phyloP scores from a whole-genome alignment of 2,329 filamentous ascomycete genomes.

The Sclerotiophoma versabilis region DNA sequence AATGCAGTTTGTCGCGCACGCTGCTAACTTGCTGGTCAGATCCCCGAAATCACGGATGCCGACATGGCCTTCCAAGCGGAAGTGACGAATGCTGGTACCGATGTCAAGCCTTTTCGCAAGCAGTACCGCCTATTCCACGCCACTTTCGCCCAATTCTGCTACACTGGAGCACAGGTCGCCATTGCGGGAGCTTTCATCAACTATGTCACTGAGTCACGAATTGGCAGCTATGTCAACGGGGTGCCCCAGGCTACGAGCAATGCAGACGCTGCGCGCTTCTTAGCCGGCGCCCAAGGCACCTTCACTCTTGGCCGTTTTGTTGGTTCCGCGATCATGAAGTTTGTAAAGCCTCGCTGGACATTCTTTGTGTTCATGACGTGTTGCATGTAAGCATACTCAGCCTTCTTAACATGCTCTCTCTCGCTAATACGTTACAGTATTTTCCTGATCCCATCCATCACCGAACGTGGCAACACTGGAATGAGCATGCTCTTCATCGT shows the following conservation, averaged over 20 bases:
- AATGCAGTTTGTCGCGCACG: too few species aligned
- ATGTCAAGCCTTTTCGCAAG: slow-evolving; percentile 61
- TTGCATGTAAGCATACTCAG: slow-evolving; percentile 63
- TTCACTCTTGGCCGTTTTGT: slow-evolving; percentile 77
- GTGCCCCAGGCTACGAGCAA: slow-evolving; percentile 45
- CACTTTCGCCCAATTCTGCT: slow-evolving; percentile 78
- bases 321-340: slow-evolving; percentile 71
- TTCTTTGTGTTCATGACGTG: slow-evolving; percentile 71
- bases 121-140: slow-evolving; percentile 79
- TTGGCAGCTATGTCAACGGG: slow-evolving; percentile 6
- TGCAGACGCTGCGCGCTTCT: slow-evolving; percentile 68
- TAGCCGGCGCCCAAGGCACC: slow-evolving; percentile 75
- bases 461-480: slow-evolving; percentile 58
- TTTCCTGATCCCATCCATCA: slow-evolving; percentile 62
- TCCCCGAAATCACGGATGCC: slow-evolving; percentile 29
- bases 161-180: slow-evolving; percentile 74
- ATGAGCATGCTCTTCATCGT: slow-evolving; percentile 72
- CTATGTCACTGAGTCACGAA: slow-evolving; percentile 59
- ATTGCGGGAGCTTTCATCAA: slow-evolving; percentile 56
- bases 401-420: slow-evolving; percentile 70
- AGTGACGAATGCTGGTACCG: slow-evolving; percentile 43
- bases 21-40: neutral
- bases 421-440: slow-evolving; percentile 67
- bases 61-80: slow-evolving; percentile 65
- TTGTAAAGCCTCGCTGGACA: slow-evolving; percentile 71